These are phyloP conservation scores for Vaccinium corymbosum DNA, from an alignment of 148 eudicot species.

Conservation along the genomic window DNA sequence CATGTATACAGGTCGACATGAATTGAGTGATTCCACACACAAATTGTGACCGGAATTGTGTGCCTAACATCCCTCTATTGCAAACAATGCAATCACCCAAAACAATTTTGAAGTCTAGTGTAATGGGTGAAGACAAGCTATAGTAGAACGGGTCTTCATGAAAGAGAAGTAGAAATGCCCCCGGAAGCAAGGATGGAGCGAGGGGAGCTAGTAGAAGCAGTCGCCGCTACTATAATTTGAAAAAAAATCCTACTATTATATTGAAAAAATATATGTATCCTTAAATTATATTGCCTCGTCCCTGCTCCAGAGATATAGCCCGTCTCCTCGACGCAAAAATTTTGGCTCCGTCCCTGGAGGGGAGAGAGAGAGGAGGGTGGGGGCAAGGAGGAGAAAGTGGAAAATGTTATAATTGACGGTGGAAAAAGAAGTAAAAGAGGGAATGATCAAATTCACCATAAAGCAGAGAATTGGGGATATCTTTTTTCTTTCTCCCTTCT, in stretches of 20 bases:
- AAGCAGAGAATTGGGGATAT: conserved; percentile 9
- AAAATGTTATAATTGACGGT: conserved; percentile 3
- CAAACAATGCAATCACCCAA: background rate
- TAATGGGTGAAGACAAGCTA: background rate
- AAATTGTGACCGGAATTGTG: too few relatives aligned
- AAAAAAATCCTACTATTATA: too few relatives aligned
- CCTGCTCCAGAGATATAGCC: too few relatives aligned
- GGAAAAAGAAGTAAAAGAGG: conserved; percentile 12
- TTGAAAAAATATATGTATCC: too few relatives aligned
- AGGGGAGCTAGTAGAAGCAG: too few relatives aligned
- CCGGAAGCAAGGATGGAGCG: background rate
- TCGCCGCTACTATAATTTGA: too few relatives aligned
- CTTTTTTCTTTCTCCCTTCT: background rate
- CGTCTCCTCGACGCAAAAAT: too few relatives aligned
- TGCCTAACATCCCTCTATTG: background rate
- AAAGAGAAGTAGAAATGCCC: background rate
- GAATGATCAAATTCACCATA: conserved; percentile 9
- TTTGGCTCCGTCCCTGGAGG: too few relatives aligned
- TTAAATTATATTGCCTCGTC: too few relatives aligned
- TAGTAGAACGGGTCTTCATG: background rate
- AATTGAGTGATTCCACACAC: too few relatives aligned
- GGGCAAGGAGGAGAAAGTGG: background rate
- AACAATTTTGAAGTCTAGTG: background rate
- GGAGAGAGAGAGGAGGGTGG: too few relatives aligned
- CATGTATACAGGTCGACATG: too few relatives aligned